Percentiles rank a stretch among this genome's conserved stretches.
Evolutionary conservation across 345 rosid genomes (phyloP).

Genomic region (Brassica incana): DNA sequence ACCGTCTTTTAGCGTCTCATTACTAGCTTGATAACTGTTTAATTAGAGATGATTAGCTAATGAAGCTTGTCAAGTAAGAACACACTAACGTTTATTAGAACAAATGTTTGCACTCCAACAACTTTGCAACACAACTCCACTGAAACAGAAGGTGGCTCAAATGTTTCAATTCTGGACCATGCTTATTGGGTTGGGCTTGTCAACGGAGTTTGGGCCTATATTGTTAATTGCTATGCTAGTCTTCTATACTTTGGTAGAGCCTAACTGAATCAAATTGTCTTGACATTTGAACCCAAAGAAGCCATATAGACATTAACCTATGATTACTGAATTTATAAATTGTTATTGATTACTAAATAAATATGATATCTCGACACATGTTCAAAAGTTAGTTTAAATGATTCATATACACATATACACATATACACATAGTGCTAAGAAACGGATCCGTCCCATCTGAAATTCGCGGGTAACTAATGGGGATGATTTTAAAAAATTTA

Average conservation of each 20-base stretch:
- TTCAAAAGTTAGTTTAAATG: background rate
- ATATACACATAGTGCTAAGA: no score
- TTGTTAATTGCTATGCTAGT: no score
- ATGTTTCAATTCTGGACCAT: background rate
- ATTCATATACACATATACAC: no score
- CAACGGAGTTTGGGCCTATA: no score
- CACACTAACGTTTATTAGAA: background rate
- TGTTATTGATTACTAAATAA: background rate
- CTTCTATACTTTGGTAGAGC: background rate
- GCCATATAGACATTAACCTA: background rate
- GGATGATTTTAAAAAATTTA: no score
- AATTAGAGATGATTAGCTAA: background rate
- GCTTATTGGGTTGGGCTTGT: background rate
- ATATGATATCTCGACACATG: background rate
- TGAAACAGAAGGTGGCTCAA: background rate
- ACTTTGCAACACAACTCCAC: conserved; percentile 18
- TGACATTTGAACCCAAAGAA: background rate
- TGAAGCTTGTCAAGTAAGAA: background rate
- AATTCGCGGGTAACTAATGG: no score
- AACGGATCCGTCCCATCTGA: no score
- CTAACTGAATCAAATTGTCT: background rate
- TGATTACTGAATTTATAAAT: background rate
- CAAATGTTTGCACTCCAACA: background rate
- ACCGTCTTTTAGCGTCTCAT: no score
- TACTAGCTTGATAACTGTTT: no score